These are phyloP conservation scores for Erythrophleum fordii DNA, from an alignment of 306 rosid species.

Conservation along the genomic window DNA sequence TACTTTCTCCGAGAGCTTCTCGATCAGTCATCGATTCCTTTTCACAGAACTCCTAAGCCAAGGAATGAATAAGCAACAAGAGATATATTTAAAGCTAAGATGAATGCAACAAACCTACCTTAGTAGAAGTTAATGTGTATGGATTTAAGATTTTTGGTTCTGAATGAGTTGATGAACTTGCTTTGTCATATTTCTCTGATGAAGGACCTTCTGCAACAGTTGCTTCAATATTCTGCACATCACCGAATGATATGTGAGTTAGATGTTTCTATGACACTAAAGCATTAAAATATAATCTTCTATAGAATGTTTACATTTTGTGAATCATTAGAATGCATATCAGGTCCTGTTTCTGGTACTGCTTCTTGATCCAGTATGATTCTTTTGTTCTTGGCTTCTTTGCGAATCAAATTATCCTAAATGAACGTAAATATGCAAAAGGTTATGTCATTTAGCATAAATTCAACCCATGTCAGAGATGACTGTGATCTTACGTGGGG, in stretches of 20 bases:
- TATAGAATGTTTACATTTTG: neutral
- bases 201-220: neutral
- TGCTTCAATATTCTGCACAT: neutral
- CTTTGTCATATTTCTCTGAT: neutral
- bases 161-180: neutral
- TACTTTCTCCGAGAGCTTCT: neutral
- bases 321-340: neutral
- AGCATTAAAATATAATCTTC: neutral
- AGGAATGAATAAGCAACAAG: neutral
- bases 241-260: neutral
- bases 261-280: neutral
- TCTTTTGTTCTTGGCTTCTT: neutral
- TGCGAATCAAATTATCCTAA: neutral
- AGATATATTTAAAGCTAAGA: neutral
- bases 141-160: neutral
- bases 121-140: neutral
- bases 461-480: too few relatives aligned
- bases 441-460: neutral
- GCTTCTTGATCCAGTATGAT: neutral
- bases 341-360: neutral
- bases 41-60: neutral
- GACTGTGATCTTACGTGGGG: too few relatives aligned
- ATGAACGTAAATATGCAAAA: neutral
- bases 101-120: neutral
- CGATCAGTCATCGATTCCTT: neutral